Percentiles rank a stretch among this genome's conserved stretches.
Conservation (phyloP, 768 basidiomycete species). For the Tricholoma bakamatsutake region DNA sequence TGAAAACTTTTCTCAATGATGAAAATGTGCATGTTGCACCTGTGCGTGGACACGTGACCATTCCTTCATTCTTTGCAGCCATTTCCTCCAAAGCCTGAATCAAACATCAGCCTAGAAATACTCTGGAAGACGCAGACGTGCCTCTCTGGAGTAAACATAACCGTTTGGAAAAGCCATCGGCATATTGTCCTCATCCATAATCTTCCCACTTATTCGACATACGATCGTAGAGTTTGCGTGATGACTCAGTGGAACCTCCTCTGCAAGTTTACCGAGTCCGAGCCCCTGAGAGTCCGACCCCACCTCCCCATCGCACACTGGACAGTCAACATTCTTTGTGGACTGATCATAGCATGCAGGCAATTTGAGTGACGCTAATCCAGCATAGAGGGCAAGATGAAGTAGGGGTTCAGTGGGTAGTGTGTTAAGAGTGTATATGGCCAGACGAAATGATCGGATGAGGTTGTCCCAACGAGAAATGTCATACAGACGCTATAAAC, state of each 20-base stretch:
- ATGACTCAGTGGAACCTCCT: conserved; percentile 87
- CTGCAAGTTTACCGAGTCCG: conserved; percentile 68
- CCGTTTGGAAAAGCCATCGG: conserved; percentile 91
- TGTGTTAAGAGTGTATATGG: conserved; percentile 83
- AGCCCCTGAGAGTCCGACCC: conserved; percentile 30
- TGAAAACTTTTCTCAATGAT: conserved; percentile 82
- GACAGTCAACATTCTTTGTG: conserved; percentile 80
- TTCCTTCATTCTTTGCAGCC: conserved; percentile 72
- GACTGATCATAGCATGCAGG: conserved; percentile 69
- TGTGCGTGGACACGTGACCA: conserved; percentile 82
- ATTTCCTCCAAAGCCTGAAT: conserved; percentile 82
- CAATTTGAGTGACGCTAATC: conserved; percentile 84
- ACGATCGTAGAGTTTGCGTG: conserved; percentile 96
- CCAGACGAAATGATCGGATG: conserved; percentile 72
- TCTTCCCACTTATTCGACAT: conserved; percentile 83
- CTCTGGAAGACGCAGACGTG: conserved; percentile 26
- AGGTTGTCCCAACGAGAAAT: conserved; percentile 70
- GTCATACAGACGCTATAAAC: conserved; percentile 74
- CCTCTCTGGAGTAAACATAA: conserved; percentile 90
- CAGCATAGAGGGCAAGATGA: conserved; percentile 84
- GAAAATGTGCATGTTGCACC: conserved; percentile 56
- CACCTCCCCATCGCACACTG: conserved; percentile 71
- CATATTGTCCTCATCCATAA: conserved; percentile 93
- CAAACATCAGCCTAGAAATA: conserved; percentile 6
- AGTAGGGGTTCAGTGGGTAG: conserved; percentile 85